Conservation (phyloP, 441 rosid genomes). For the Bruguiera hainesii region DNA sequence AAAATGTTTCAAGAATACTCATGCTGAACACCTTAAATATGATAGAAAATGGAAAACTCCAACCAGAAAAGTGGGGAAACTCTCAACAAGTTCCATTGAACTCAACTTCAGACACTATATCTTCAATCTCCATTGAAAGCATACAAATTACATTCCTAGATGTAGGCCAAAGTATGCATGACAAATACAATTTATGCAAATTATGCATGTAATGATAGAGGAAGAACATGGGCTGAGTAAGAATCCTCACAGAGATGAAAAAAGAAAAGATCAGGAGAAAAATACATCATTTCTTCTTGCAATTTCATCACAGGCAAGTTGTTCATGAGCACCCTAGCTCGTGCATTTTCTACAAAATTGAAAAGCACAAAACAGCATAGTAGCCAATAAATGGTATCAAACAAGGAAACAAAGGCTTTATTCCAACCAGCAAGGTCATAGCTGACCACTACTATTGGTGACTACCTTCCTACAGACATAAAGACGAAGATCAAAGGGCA, state of each 20-base stretch:
- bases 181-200: conserved; percentile 31
- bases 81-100: conserved; percentile 41
- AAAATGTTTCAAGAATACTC: conserved; percentile 32
- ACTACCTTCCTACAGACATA: no score
- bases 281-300: conserved; percentile 40
- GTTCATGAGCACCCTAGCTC: conserved; percentile 53
- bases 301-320: conserved; percentile 44
- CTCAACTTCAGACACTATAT: conserved; percentile 46
- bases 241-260: conserved; percentile 19
- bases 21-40: conserved; percentile 45
- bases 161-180: conserved; percentile 18
- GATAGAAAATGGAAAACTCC: conserved; percentile 54
- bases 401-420: no score
- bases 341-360: conserved; percentile 48
- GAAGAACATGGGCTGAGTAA: conserved; percentile 12
- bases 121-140: conserved; percentile 55
- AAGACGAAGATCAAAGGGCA: no score
- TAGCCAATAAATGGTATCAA: no score
- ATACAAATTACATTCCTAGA: conserved; percentile 26
- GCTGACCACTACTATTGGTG: no score
- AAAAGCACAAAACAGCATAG: background rate
- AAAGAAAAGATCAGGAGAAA: conserved; percentile 22
- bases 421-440: conserved; percentile 85
- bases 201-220: conserved; percentile 29
- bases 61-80: conserved; percentile 43